Conservation (phyloP, 2,329 filamentous ascomycete species). For the Xylaria sp. region DNA sequence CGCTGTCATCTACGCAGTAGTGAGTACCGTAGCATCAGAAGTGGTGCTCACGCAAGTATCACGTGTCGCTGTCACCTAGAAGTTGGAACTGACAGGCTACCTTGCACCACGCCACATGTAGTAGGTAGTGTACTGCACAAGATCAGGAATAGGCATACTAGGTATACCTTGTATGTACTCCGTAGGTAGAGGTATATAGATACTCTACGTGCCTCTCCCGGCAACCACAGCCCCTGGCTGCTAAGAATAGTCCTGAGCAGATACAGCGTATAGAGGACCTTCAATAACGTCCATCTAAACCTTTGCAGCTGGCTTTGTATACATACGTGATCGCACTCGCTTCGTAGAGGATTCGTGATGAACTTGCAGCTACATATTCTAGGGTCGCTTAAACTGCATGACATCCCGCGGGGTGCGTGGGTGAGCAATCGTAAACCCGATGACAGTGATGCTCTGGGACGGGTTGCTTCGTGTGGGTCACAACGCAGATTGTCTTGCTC, state of each 20-base stretch:
- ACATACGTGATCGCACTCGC: not conserved
- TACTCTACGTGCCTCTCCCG: not conserved
- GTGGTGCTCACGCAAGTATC: slow-evolving; percentile 29
- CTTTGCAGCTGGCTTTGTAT: too few species aligned
- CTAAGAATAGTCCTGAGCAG: not conserved
- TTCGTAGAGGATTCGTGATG: not conserved
- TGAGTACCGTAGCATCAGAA: slow-evolving; percentile 10
- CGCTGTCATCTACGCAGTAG: not conserved
- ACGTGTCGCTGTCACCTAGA: slow-evolving; percentile 27
- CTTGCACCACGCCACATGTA: slow-evolving; percentile 13
- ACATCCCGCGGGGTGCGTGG: slow-evolving; percentile 32
- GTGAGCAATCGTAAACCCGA: slow-evolving; percentile 19
- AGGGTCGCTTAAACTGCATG: slow-evolving; percentile 36
- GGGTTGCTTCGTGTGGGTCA: slow-evolving; percentile 24
- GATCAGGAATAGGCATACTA: slow-evolving; percentile 1
- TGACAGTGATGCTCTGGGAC: slow-evolving; percentile 9
- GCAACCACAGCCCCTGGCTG: not conserved
- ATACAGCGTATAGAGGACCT: not conserved
- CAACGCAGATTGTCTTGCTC: slow-evolving; percentile 7
- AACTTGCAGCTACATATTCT: slow-evolving; percentile 21
- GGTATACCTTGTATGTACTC: not conserved
- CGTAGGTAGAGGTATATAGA: not conserved
- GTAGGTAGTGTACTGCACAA: not conserved
- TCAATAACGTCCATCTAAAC: too few species aligned
- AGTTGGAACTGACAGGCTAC: not conserved